phyloP scores from a whole-genome alignment of 441 rosid genomes.

The Populus hybrid region DNA sequence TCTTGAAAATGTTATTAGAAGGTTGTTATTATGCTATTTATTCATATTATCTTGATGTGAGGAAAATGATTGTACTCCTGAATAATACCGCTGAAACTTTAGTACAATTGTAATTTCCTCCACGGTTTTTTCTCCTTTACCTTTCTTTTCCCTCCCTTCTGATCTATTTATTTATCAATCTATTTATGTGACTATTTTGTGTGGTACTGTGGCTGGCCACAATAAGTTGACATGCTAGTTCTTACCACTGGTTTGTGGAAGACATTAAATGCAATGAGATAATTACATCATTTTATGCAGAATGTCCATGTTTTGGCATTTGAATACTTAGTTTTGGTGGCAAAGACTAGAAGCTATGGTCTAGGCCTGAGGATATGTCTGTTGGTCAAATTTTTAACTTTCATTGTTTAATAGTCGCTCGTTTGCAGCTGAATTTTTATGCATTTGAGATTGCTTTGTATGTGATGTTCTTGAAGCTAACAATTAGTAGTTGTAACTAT shows the following conservation, averaged over 20 bases:
- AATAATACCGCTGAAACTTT: neutral
- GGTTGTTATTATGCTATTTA: neutral
- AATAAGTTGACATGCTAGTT: neutral
- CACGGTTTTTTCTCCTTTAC: neutral
- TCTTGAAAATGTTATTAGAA: conserved; percentile 7
- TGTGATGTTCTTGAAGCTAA: conserved; percentile 9
- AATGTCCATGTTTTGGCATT: neutral
- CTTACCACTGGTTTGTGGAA: neutral
- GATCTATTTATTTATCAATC: neutral
- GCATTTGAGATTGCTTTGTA: neutral
- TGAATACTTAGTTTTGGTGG: neutral
- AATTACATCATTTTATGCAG: neutral
- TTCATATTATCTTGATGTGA: neutral
- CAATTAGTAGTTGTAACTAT: neutral
- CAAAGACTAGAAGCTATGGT: neutral
- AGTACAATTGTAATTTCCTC: too few species aligned
- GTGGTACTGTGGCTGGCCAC: neutral
- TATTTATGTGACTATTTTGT: neutral
- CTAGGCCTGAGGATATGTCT: neutral
- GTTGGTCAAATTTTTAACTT: neutral
- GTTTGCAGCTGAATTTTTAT: neutral
- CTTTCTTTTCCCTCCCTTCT: neutral
- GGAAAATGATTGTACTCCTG: neutral
- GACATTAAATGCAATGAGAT: neutral
- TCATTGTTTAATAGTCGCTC: neutral